Base-by-base conservation (phyloP, 1,139 yeast genomes). In the Pichia kudriavzevii region DNA sequence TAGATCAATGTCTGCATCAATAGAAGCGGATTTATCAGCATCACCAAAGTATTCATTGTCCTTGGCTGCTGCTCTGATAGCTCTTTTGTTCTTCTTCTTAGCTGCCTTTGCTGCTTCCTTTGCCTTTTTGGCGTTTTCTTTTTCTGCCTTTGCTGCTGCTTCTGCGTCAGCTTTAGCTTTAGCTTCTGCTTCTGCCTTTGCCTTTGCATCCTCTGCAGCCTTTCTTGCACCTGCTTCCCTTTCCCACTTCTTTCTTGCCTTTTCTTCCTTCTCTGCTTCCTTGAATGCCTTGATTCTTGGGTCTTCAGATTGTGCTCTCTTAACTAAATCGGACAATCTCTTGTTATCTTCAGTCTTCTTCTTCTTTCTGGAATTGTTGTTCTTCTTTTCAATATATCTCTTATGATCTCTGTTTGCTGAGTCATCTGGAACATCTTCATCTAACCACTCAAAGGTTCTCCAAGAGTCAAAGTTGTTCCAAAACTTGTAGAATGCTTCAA, bases 381-480 rank as follows among this genome's bases (percentile, higher is more conserved):
- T 91, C 74, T 93, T 91, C 72, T 91, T 85, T 69, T 91, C 98
- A 53, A 88, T 81, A 69, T 87, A 84, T 69, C 99, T 94, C 72
- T 91, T 91, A 75, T 91, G 94, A 62, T 91, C 98, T 73, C 99
- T 87, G 77, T 91, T 93, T 45, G 95, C 84, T 44, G 96, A 83
- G 66, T 91, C 99, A 69, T 91, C 99, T 49, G 99, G 99, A 56
- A 88, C 96, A 60, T 91, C 99, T 69, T 91, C 98, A 59, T 91
- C 99, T 61, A 88, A 76, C 67, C 88, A 91, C 68, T 91, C 99
- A 59, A 91, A 91, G 31, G 95, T 71, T 71, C 95, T 85, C 99
- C 99, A 91, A 22, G 98, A 91, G 61, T 91, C 97, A 53, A 91
- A 85, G 61, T 82, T 81, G 64, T 87, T 87, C 91, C 93, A 91